A percentile compares a stretch with the other conserved stretches of the same genome.
Conservation (phyloP, 257 asterid species). For the Eustoma russellianum region DNA sequence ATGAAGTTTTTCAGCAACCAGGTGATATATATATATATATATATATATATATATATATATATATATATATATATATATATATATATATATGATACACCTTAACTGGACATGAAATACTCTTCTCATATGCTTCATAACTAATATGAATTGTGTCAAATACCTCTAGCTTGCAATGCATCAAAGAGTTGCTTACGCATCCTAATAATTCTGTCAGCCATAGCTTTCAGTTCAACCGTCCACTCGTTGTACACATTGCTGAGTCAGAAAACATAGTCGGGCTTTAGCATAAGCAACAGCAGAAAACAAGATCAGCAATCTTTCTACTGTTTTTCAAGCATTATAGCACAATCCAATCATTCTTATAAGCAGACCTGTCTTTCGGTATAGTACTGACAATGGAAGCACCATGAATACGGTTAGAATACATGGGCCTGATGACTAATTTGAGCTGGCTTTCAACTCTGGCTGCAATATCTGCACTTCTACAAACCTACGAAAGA, state of each 20-base stretch:
- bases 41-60: too few species aligned
- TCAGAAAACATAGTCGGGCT: not conserved
- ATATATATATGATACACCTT: too few species aligned
- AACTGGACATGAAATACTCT: too few species aligned
- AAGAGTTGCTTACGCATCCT: constrained; percentile 75
- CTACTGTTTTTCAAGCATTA: constrained; percentile 1
- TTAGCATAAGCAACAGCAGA: not conserved
- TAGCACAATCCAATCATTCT: not conserved
- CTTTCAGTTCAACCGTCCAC: constrained; percentile 75
- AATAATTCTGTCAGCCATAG: constrained; percentile 82
- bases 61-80: too few species aligned
- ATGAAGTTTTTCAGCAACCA: too few species aligned
- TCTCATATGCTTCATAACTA: too few species aligned
- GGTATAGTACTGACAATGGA: constrained; percentile 64
- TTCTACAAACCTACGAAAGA: constrained; percentile 55
- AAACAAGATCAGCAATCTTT: not conserved
- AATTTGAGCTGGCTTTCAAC: constrained; percentile 79
- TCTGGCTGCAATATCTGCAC: constrained; percentile 53
- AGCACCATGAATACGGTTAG: constrained; percentile 79
- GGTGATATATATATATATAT: too few species aligned
- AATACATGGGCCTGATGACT: constrained; percentile 85
- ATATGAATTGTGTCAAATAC: constrained; percentile 14
- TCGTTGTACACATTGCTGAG: constrained; percentile 53
- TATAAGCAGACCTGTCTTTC: constrained; percentile 42
- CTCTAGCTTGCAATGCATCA: constrained; percentile 51